phyloP scores from a whole-genome alignment of 371 early-diverging fungal species.

The Neoconidiobolus thromboides region DNA sequence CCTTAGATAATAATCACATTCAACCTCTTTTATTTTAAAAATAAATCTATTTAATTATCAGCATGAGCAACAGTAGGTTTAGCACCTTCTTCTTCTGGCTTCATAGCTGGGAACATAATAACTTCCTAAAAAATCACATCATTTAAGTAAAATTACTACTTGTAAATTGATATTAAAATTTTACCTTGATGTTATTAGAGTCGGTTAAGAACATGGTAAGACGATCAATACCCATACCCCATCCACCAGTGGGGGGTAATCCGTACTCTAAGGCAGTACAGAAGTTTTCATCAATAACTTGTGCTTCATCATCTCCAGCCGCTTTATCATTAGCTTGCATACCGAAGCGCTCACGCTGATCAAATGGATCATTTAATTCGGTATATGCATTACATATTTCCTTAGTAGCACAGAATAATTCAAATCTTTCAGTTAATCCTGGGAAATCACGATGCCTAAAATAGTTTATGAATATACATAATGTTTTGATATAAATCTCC shows the following conservation, averaged over 20 bases:
- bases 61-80: not conserved
- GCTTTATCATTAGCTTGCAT: slow-evolving; percentile 95
- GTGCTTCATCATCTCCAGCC: slow-evolving; percentile 99
- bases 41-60: not conserved
- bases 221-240: slow-evolving; percentile 98
- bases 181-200: slow-evolving; percentile 42
- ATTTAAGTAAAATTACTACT: not conserved
- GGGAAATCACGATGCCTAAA: slow-evolving; percentile 65
- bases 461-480: not conserved
- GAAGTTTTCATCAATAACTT: slow-evolving; percentile 96
- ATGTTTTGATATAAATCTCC: not conserved
- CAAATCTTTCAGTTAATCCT: slow-evolving; percentile 98
- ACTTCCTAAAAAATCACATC: slow-evolving; percentile 4
- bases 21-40: too few relatives aligned
- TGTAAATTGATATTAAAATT: not conserved
- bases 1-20: too few relatives aligned
- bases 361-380: slow-evolving; percentile 97
- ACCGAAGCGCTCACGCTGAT: slow-evolving; percentile 92
- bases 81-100: slow-evolving; percentile 6
- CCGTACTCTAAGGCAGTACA: slow-evolving; percentile 97
- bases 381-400: slow-evolving; percentile 98
- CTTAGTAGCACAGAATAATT: slow-evolving; percentile 97
- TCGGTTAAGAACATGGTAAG: slow-evolving; percentile 77
- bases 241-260: slow-evolving; percentile 96
- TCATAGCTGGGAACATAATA: slow-evolving; percentile 10